Evolutionary conservation across 768 basidiomycete species (phyloP).

Genomic region (Chalciporus pseudorubinellus): DNA sequence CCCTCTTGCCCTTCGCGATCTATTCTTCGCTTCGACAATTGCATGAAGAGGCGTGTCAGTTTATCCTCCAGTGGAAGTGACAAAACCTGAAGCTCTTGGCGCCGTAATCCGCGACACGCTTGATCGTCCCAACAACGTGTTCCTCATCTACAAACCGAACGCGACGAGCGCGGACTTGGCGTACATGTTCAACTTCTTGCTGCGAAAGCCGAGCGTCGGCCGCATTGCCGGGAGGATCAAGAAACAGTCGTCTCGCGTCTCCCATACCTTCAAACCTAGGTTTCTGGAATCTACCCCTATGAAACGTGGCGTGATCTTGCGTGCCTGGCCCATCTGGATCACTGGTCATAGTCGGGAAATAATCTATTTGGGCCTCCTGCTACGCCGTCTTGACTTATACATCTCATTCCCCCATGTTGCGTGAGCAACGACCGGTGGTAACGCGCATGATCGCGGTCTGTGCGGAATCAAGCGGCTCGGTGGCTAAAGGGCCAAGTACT

Average conservation of each 20-base stretch:
- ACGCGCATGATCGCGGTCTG: constrained; percentile 74
- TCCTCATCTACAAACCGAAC: constrained; percentile 39
- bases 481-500: constrained; percentile 65
- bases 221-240: constrained; percentile 69
- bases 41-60: constrained; percentile 81
- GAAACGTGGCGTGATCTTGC: not conserved
- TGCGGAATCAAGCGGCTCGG: constrained; percentile 82
- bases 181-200: constrained; percentile 59
- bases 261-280: constrained; percentile 5
- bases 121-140: constrained; percentile 16
- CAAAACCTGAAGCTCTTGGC: constrained; percentile 78
- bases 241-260: constrained; percentile 46
- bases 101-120: constrained; percentile 38
- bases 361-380: constrained; percentile 16
- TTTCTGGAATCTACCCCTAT: constrained; percentile 1
- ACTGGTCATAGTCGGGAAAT: constrained; percentile 10
- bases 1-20: constrained; percentile 72
- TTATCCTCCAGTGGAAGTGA: constrained; percentile 81
- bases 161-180: constrained; percentile 60
- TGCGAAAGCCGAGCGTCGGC: constrained; percentile 59
- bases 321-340: not conserved
- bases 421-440: constrained; percentile 48
- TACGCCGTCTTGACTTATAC: constrained; percentile 16
- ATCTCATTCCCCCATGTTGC: constrained; percentile 27
- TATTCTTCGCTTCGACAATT: constrained; percentile 77